Evolutionary conservation across 257 asterid species (phyloP).

Genomic region (Rubia yunnanensis): DNA sequence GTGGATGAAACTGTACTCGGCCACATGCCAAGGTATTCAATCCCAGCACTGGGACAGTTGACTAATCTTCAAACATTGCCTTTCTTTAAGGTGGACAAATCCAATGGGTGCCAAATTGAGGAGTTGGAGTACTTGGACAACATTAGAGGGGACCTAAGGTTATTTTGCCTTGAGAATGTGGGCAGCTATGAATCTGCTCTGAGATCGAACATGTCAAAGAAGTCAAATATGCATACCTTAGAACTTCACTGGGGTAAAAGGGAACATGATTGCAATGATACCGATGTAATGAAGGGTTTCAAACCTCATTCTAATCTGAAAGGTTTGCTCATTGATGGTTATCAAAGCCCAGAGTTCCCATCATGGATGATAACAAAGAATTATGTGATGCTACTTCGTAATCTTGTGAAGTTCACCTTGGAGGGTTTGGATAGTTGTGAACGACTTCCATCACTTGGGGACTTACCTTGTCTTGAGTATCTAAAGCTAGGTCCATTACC

Average conservation of each 20-base stretch:
- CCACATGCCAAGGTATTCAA: background rate
- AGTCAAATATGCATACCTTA: background rate
- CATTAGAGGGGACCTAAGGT: slow-evolving; percentile 10
- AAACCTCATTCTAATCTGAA: slow-evolving; percentile 15
- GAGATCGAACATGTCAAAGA: background rate
- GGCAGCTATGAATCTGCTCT: background rate
- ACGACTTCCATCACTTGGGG: slow-evolving; percentile 17
- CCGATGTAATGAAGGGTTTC: slow-evolving; percentile 14
- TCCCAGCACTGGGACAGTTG: slow-evolving; percentile 15
- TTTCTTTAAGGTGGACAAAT: slow-evolving; percentile 4
- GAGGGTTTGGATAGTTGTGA: background rate
- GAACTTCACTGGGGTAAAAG: background rate
- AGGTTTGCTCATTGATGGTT: slow-evolving; percentile 10
- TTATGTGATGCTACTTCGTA: background rate
- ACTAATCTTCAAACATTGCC: slow-evolving; percentile 12
- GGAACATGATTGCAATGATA: background rate
- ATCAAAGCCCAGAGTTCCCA: slow-evolving; percentile 12
- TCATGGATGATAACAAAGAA: slow-evolving; percentile 13
- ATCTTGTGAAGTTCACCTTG: background rate
- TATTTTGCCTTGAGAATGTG: slow-evolving; percentile 14
- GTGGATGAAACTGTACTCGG: background rate
- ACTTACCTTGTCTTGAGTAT: background rate
- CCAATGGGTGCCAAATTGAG: slow-evolving; percentile 11
- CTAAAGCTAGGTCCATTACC: background rate
- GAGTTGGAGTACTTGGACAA: slow-evolving; percentile 15